Percentiles rank a stretch among this genome's conserved stretches.
Conservation (phyloP, 805 yeast species). For the Blastobotrys attinorum region DNA sequence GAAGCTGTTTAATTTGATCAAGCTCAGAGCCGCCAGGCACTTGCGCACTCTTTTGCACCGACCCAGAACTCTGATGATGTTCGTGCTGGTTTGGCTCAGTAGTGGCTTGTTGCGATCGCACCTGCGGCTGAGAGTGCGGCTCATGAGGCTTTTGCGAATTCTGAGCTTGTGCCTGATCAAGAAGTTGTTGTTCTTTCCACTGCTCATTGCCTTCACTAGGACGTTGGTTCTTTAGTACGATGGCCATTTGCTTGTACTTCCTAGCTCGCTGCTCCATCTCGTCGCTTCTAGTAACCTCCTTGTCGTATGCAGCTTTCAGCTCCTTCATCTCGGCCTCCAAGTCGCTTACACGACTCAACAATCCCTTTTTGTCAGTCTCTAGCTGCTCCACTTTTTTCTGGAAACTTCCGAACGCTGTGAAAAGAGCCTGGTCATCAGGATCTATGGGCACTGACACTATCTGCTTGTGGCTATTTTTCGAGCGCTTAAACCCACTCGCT, state of each 20-base stretch:
- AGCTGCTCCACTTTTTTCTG: conserved; percentile 15
- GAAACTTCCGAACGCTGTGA: conserved; percentile 14
- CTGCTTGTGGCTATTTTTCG: conserved; percentile 10
- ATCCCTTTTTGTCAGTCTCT: conserved; percentile 16
- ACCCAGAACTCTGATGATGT: neutral
- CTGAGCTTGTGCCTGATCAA: no score
- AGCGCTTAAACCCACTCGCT: neutral
- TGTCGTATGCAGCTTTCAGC: conserved; percentile 4
- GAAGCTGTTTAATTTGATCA: neutral
- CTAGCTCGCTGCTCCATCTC: conserved; percentile 7
- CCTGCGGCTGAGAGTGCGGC: neutral
- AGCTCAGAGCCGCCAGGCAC: no score
- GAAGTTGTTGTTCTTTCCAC: neutral
- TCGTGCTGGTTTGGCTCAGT: neutral
- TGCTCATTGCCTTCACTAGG: neutral
- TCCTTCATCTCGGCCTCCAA: conserved; percentile 6
- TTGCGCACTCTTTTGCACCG: no score
- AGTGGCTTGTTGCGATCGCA: neutral
- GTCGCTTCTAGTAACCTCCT: conserved; percentile 3
- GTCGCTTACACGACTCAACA: conserved; percentile 2
- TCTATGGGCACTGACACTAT: conserved; percentile 19
- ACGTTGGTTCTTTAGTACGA: conserved; percentile 2
- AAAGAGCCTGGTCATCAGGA: conserved; percentile 14
- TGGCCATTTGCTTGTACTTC: conserved; percentile 8
- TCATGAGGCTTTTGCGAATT: neutral